Evolutionary conservation across 164 flowering plant genomes (phyloP).

Genomic region (Platanus orientalis): DNA sequence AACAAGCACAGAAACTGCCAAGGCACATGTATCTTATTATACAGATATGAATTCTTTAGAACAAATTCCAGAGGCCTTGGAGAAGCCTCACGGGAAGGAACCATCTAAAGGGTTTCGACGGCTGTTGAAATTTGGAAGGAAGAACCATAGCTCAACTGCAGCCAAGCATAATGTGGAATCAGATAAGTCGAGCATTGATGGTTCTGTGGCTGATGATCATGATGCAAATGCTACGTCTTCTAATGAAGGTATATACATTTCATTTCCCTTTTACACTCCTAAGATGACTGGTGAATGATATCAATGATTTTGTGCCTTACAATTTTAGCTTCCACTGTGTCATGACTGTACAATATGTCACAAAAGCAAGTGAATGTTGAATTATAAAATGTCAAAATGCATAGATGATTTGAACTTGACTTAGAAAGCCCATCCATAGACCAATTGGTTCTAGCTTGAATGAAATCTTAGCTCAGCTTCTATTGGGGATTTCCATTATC

Average conservation of each 20-base stretch:
- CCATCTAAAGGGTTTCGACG: constrained; percentile 79
- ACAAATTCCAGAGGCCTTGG: constrained; percentile 47
- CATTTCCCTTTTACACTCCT: background rate
- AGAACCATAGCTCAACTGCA: constrained; percentile 40
- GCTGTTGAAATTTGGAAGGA: constrained; percentile 83
- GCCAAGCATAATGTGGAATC: constrained; percentile 43
- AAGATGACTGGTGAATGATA: background rate
- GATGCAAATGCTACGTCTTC: constrained; percentile 31
- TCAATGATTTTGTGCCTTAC: background rate
- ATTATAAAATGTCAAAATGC: background rate
- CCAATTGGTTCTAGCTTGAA: too few relatives aligned
- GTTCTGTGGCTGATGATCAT: constrained; percentile 33
- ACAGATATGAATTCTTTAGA: too few relatives aligned
- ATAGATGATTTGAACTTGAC: background rate
- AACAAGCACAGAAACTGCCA: constrained; percentile 26
- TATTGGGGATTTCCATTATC: background rate
- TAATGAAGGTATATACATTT: constrained; percentile 58
- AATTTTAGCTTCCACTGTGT: background rate
- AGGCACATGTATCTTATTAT: constrained; percentile 36
- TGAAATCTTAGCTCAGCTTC: background rate
- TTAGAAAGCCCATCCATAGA: background rate
- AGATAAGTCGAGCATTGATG: constrained; percentile 37
- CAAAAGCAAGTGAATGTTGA: background rate
- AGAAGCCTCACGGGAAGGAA: constrained; percentile 59
- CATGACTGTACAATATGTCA: too few relatives aligned